Conservation (phyloP, 192 early-diverging fungal genomes). For the Podila horticola region DNA sequence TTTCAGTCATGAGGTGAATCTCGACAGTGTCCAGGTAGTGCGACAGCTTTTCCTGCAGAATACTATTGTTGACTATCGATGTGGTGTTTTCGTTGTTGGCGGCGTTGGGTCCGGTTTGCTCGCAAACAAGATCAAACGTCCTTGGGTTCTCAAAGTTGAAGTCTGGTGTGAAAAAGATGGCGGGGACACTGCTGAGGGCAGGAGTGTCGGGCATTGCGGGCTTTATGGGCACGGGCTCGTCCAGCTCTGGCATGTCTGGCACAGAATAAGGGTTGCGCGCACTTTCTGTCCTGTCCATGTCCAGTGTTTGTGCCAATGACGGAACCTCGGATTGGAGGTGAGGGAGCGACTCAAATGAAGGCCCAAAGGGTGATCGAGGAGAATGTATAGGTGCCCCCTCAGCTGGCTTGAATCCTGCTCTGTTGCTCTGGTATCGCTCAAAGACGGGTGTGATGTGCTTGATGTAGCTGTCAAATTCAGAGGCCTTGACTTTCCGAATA, state of each 20-base stretch:
- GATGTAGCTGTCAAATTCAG: slow-evolving; percentile 91
- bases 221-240: slow-evolving; percentile 48
- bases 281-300: slow-evolving; percentile 58
- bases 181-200: slow-evolving; percentile 84
- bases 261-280: slow-evolving; percentile 65
- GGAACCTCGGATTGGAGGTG: slow-evolving; percentile 27
- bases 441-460: slow-evolving; percentile 76
- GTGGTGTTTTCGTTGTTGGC: slow-evolving; percentile 53
- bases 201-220: slow-evolving; percentile 66
- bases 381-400: slow-evolving; percentile 48
- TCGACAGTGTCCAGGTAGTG: slow-evolving; percentile 94
- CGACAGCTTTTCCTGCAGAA: slow-evolving; percentile 91
- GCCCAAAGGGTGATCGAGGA: slow-evolving; percentile 57
- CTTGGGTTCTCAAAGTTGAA: slow-evolving; percentile 94
- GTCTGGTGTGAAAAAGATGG: slow-evolving; percentile 84
- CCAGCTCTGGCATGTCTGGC: slow-evolving; percentile 47
- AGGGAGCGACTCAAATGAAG: slow-evolving; percentile 58
- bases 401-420: slow-evolving; percentile 38
- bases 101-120: slow-evolving; percentile 72
- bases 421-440: slow-evolving; percentile 83
- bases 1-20: slow-evolving; percentile 93
- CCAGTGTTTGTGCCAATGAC: slow-evolving; percentile 58
- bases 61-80: slow-evolving; percentile 67
- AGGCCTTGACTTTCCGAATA: slow-evolving; percentile 72
- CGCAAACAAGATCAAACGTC: slow-evolving; percentile 86